A percentile compares a stretch with the other conserved stretches of the same genome.
Conservation (phyloP, 2,329 filamentous ascomycete genomes). For the Truncatella angustata region DNA sequence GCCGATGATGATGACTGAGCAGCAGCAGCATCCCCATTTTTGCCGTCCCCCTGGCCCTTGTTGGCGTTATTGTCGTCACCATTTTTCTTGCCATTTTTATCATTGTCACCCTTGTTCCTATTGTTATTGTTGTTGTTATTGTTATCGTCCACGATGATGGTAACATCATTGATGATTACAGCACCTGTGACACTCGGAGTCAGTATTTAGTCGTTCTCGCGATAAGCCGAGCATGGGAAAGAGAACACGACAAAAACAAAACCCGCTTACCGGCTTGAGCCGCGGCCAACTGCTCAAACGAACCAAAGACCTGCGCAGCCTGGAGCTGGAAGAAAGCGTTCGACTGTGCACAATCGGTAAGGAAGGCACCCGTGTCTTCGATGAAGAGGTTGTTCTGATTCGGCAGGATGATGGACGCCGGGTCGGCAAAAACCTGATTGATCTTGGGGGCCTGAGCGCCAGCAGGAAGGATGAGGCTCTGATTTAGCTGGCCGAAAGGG, state of each 20-base stretch:
- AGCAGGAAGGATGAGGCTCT: conserved; percentile 33
- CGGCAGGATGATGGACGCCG: conserved; percentile 36
- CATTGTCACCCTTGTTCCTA: not conserved
- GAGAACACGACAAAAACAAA: no score
- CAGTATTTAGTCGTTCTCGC: no score
- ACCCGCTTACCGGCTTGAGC: conserved; percentile 5
- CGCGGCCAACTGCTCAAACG: conserved; percentile 22
- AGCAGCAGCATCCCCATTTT: not conserved
- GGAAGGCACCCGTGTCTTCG: conserved; percentile 30
- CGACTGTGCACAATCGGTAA: conserved; percentile 20
- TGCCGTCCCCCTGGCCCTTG: not conserved
- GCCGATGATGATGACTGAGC: not conserved
- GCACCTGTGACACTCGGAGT: no score
- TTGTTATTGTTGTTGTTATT: not conserved
- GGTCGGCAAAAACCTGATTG: conserved; percentile 32
- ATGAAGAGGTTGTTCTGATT: conserved; percentile 32
- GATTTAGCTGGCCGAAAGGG: conserved; percentile 32
- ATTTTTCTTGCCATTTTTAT: not conserved
- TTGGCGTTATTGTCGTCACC: no score
- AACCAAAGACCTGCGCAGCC: conserved; percentile 23
- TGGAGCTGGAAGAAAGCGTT: conserved; percentile 29
- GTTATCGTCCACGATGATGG: not conserved
- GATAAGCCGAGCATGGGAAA: no score
- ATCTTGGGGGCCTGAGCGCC: conserved; percentile 22
- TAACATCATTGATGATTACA: conserved; percentile 2